These are phyloP conservation scores for Phaeodactylum tricornutum DNA, from an alignment of 108 stramenopile genomes.

Conservation along the genomic window DNA sequence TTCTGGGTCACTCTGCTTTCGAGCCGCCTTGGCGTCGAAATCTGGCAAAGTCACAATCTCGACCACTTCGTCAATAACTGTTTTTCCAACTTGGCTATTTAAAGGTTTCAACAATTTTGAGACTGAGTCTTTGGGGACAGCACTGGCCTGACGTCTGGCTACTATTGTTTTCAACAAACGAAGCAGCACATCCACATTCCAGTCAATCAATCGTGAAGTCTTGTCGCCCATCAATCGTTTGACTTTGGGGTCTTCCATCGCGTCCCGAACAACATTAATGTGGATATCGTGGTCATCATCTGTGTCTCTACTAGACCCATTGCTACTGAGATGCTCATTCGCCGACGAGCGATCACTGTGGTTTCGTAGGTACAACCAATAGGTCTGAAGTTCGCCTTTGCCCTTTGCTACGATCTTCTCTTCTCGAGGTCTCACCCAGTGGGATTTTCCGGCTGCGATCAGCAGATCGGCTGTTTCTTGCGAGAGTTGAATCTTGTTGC, in stretches of 20 bases:
- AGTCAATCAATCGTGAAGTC: slow-evolving; percentile 6
- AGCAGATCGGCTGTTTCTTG: slow-evolving; percentile 33
- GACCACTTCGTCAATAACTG: slow-evolving; percentile 22
- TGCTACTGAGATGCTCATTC: background rate
- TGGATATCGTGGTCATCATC: background rate
- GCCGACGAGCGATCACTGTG: background rate
- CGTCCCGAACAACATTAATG: background rate
- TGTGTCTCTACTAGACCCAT: background rate
- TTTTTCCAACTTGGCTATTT: background rate
- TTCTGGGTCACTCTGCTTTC: background rate
- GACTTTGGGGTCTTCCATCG: background rate
- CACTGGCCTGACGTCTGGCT: slow-evolving; percentile 1
- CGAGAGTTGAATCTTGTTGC: slow-evolving; percentile 28
- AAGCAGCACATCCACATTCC: slow-evolving; percentile 14
- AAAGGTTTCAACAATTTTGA: background rate
- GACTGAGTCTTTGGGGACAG: background rate
- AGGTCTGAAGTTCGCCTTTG: slow-evolving; percentile 42
- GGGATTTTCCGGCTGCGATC: slow-evolving; percentile 13
- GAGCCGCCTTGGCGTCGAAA: slow-evolving; percentile 9
- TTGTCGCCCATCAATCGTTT: no score
- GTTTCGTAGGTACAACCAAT: no score
- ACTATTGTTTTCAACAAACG: slow-evolving; percentile 8
- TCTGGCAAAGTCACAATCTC: slow-evolving; percentile 24
- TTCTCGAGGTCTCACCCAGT: slow-evolving; percentile 31
- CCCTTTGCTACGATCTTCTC: slow-evolving; percentile 33